These are phyloP conservation scores for Penicillium sp. DNA, from an alignment of 2,329 filamentous ascomycete genomes.

Conservation along the genomic window DNA sequence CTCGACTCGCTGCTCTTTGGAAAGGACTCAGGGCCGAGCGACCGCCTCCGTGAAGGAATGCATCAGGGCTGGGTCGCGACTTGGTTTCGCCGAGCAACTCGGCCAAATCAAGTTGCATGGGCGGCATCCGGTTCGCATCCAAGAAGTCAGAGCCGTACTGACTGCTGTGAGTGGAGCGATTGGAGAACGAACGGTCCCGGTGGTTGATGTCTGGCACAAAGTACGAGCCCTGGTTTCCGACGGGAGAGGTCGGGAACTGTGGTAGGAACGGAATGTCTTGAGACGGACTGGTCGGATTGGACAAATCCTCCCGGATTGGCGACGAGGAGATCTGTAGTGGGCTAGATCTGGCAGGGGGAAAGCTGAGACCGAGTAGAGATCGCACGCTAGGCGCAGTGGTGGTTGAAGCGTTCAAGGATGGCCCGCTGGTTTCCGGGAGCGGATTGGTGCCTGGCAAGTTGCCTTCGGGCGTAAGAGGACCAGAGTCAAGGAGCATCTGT, in stretches of 20 bases:
- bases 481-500: constrained; percentile 44
- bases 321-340: constrained; percentile 38
- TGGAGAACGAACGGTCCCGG: constrained; percentile 45
- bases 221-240: constrained; percentile 32
- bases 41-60: constrained; percentile 38
- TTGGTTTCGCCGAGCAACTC: constrained; percentile 32
- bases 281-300: constrained; percentile 36
- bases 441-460: constrained; percentile 56
- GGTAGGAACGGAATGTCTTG: constrained; percentile 32
- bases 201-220: constrained; percentile 34
- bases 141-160: constrained; percentile 37
- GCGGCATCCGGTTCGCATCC: constrained; percentile 31
- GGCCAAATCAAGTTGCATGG: constrained; percentile 34
- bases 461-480: constrained; percentile 61
- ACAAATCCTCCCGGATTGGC: constrained; percentile 32
- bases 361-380: constrained; percentile 38
- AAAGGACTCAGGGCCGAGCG: constrained; percentile 42
- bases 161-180: constrained; percentile 42
- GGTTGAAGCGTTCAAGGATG: constrained; percentile 27
- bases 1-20: constrained; percentile 48
- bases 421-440: constrained; percentile 30
- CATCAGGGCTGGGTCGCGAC: constrained; percentile 33
- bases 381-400: constrained; percentile 32
- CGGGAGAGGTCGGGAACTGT: constrained; percentile 36
- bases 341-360: constrained; percentile 37